phyloP scores from a whole-genome alignment of 1,139 yeast genomes.

The Geotrichum citri-aurantii region DNA sequence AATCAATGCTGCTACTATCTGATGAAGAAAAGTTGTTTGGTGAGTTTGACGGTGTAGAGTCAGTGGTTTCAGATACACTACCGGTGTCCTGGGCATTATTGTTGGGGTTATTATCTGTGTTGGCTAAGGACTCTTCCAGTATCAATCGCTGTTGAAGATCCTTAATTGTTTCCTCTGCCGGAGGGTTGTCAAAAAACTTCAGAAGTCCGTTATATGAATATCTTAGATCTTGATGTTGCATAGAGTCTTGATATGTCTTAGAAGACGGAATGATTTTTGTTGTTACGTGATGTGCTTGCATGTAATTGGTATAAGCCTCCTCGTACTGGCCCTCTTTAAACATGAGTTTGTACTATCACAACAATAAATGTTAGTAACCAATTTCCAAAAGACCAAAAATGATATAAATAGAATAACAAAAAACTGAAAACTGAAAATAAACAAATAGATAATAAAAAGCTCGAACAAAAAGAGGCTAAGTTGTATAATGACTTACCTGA shows the following conservation, averaged over 20 bases:
- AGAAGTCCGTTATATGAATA: slow-evolving; percentile 2
- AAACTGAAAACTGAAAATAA: not conserved
- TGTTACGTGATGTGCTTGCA: slow-evolving; percentile 18
- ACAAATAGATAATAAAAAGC: too few species aligned
- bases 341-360: slow-evolving; percentile 7
- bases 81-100: not conserved
- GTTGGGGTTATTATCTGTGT: not conserved
- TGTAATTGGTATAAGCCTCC: slow-evolving; percentile 16
- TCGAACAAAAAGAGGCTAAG: not conserved
- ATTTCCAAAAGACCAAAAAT: not conserved
- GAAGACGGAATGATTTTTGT: slow-evolving; percentile 18
- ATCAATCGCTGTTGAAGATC: slow-evolving; percentile 3
- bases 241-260: slow-evolving; percentile 15
- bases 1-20: not conserved
- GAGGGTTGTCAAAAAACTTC: slow-evolving; percentile 2
- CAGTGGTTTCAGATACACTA: not conserved
- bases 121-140: not conserved
- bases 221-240: slow-evolving; percentile 14
- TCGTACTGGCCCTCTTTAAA: slow-evolving; percentile 12
- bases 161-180: slow-evolving; percentile 1
- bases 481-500: not conserved
- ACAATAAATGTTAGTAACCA: not conserved
- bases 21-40: not conserved
- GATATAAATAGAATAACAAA: not conserved
- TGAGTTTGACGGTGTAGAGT: not conserved